Evolutionary conservation across 257 asterid genomes (phyloP).

Genomic region (Cordia subcordata): DNA sequence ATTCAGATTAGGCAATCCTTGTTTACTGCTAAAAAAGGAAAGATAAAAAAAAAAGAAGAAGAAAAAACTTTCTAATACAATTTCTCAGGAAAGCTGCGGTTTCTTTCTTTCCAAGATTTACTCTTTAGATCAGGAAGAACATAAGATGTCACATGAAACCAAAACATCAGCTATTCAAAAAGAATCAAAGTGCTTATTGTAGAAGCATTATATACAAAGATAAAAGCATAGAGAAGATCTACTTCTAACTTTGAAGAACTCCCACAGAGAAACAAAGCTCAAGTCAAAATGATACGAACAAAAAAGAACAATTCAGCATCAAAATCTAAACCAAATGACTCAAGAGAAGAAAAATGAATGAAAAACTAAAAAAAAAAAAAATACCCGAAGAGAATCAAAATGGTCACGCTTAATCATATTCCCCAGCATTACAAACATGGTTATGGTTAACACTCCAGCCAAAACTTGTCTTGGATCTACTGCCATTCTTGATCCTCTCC

Average conservation of each 20-base stretch:
- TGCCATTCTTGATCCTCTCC: constrained; percentile 22
- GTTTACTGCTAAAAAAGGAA: no score
- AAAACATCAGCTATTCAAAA: no score
- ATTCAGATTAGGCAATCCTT: no score
- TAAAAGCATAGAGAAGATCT: constrained; percentile 5
- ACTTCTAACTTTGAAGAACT: constrained; percentile 1
- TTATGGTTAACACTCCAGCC: constrained; percentile 46
- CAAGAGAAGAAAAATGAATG: neutral
- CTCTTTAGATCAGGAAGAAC: neutral
- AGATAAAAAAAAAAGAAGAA: no score
- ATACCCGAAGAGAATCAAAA: constrained; percentile 26
- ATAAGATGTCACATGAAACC: neutral
- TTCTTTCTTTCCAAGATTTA: constrained; percentile 11
- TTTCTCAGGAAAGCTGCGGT: constrained; percentile 4
- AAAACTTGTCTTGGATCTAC: constrained; percentile 50
- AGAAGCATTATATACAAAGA: no score
- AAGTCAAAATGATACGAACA: no score
- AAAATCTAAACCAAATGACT: neutral
- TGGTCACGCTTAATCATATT: constrained; percentile 58
- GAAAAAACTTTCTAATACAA: no score
- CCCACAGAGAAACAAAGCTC: neutral
- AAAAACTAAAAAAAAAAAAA: neutral
- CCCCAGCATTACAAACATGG: constrained; percentile 60
- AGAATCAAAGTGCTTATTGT: no score
- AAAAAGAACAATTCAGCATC: neutral